phyloP scores from a whole-genome alignment of 2,329 filamentous ascomycete genomes.

The Sclerotinia nivalis region DNA sequence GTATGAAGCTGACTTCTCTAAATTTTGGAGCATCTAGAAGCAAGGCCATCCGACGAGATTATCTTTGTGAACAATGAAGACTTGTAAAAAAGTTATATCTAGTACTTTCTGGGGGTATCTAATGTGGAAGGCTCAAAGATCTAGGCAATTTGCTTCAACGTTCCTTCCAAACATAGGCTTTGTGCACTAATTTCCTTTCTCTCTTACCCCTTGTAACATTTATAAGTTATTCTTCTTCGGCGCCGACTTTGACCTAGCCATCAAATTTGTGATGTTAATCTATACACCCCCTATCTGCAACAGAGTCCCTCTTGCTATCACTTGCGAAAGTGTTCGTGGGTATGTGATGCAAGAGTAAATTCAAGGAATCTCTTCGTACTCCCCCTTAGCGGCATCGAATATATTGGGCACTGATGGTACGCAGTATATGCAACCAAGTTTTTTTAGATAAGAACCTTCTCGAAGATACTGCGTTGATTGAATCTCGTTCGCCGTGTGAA shows the following conservation, averaged over 20 bases:
- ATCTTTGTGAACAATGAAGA: not conserved
- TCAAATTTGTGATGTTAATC: not conserved
- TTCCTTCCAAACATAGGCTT: not conserved
- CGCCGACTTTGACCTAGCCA: rapidly evolving
- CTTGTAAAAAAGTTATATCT: not conserved
- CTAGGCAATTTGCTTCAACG: rapidly evolving
- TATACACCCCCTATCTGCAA: not conserved
- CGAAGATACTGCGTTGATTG: rapidly evolving
- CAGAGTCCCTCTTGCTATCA: rapidly evolving
- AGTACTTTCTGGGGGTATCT: not conserved
- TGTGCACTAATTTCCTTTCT: not conserved
- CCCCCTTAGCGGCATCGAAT: not conserved
- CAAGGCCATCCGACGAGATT: not conserved
- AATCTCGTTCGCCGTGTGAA: not conserved
- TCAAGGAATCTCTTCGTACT: not conserved
- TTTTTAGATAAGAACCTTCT: not conserved
- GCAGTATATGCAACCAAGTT: rapidly evolving
- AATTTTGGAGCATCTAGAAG: not conserved
- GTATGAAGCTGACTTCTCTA: not conserved
- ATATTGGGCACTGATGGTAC: not conserved
- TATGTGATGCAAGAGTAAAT: not conserved
- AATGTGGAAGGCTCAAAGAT: not conserved
- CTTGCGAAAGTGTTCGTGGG: not conserved
- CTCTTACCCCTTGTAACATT: not conserved
- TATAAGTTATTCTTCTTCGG: not conserved